Evolutionary conservation across 108 stramenopile species (phyloP).

Genomic region (Skeletonema potamos): DNA sequence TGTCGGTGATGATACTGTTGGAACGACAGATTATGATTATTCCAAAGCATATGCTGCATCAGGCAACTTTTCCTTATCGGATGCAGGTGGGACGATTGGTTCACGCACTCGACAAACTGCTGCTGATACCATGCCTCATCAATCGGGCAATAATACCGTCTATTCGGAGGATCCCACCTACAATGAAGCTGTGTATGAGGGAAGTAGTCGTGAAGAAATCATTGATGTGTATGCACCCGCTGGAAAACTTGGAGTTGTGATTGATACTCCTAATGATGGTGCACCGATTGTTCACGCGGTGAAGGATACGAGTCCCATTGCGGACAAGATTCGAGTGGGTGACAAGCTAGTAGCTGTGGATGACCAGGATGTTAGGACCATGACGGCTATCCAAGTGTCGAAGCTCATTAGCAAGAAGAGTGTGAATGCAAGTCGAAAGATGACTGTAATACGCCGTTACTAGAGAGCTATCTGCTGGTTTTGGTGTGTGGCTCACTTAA

Average conservation of each 20-base stretch:
- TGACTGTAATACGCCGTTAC: constrained; percentile 25
- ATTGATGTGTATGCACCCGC: constrained; percentile 48
- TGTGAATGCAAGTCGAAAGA: constrained; percentile 30
- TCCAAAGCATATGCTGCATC: constrained; percentile 5
- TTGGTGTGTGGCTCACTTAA: neutral
- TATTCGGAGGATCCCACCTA: constrained; percentile 6
- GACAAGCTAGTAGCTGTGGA: constrained; percentile 49
- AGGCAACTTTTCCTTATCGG: constrained; percentile 43
- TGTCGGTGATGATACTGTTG: neutral
- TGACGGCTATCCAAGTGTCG: constrained; percentile 44
- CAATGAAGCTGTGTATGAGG: neutral
- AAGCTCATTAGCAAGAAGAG: constrained; percentile 36
- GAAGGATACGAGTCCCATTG: constrained; percentile 46
- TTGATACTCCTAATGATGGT: constrained; percentile 32
- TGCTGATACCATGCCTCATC: neutral
- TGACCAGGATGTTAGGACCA: constrained; percentile 39
- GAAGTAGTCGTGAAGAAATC: constrained; percentile 8
- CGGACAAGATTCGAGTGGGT: constrained; percentile 32
- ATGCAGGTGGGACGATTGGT: constrained; percentile 48
- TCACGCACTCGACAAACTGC: constrained; percentile 5
- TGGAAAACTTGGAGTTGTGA: constrained; percentile 47
- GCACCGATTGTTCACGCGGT: constrained; percentile 46
- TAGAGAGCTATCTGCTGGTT: neutral
- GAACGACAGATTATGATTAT: constrained; percentile 9
- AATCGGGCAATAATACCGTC: neutral